Conservation (phyloP, 2,329 filamentous ascomycete species). For the Penicillium hesseltinei region DNA sequence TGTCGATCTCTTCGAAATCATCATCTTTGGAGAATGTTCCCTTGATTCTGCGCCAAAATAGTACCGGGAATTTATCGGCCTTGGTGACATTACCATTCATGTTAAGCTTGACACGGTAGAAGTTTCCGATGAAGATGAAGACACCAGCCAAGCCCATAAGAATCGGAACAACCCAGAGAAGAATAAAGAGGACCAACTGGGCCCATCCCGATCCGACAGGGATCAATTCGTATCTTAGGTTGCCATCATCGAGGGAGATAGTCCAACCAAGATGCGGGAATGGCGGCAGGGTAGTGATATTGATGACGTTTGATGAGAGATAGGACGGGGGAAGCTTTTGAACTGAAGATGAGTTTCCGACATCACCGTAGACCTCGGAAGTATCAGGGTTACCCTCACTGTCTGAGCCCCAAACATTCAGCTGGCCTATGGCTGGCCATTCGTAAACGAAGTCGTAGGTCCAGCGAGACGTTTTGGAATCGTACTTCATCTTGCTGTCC, state of each 20-base stretch:
- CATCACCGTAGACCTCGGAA: constrained; percentile 58
- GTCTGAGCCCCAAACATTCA: constrained; percentile 67
- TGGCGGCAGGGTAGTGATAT: constrained; percentile 56
- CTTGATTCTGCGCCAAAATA: constrained; percentile 39
- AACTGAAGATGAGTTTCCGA: constrained; percentile 58
- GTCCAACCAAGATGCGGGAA: constrained; percentile 56
- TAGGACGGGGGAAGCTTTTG: constrained; percentile 62
- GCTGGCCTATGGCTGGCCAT: constrained; percentile 60
- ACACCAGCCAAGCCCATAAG: constrained; percentile 51
- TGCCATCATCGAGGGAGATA: constrained; percentile 56
- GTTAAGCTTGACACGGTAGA: constrained; percentile 65
- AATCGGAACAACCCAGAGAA: constrained; percentile 56
- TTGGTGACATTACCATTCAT: constrained; percentile 55
- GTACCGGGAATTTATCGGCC: constrained; percentile 38
- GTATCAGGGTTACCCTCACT: constrained; percentile 61
- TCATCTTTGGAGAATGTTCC: constrained; percentile 25
- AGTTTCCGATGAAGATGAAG: constrained; percentile 60
- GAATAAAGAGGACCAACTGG: constrained; percentile 55
- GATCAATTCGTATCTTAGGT: constrained; percentile 50
- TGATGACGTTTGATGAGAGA: constrained; percentile 55
- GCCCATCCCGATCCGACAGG: constrained; percentile 53
- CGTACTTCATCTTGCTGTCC: constrained; percentile 51
- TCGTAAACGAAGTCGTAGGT: constrained; percentile 60
- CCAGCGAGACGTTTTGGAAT: constrained; percentile 52
- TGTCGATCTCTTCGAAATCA: not conserved